Evolutionary conservation across 139 green algal species (phyloP), one percentile per base, ranked within the genome.

Genomic region (Coccomyxa sp.): DNA sequence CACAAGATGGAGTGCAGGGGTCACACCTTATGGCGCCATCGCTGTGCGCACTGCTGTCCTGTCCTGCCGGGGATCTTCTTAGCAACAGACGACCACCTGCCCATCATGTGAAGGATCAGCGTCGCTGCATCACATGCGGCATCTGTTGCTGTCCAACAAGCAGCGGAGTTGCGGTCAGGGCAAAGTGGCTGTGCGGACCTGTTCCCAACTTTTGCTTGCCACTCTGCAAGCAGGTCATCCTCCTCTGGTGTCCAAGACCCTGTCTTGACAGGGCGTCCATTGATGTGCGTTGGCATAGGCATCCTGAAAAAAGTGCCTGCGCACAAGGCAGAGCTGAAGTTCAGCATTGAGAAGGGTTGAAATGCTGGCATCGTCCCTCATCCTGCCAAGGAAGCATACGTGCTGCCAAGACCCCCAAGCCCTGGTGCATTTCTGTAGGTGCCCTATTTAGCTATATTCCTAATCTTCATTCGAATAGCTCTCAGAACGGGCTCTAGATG

Each of bases 1-100:
- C 38, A 51, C 7, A 7, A 51, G 7, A 11, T 51, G 38, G 38
- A 51, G 7, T 7, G 38, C 38, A 11, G 38, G 58, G 66, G 66
- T 75, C 59, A 23, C 58, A 92, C 92, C 89, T 94, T 93, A 82
- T 98, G 95, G 16, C 95, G 88, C 95, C 95, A 98, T 15, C 95
- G 90, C 85, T 98, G 94, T 13, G 95, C 95, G 82, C 93, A 96
- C 79, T 96, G 92, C 85, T 98, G 95, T 0, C 95, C 95, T 23
- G 91, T 97, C 10, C 94, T 87, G 28, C 90, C 91, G 13, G 89
- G 86, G 51, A 98, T 94, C 80, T 95, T 85, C 83, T 92, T 88
- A 0, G 92, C 91, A 9, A 97, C 92, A n/a, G 87, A 83, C 10
- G 88, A 89, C 94, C 94, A 98, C 81, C 89, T 91, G 80, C 79